Evolutionary conservation across 2,329 filamentous ascomycete genomes (phyloP).

Genomic region (Zymoseptoria crescenta): DNA sequence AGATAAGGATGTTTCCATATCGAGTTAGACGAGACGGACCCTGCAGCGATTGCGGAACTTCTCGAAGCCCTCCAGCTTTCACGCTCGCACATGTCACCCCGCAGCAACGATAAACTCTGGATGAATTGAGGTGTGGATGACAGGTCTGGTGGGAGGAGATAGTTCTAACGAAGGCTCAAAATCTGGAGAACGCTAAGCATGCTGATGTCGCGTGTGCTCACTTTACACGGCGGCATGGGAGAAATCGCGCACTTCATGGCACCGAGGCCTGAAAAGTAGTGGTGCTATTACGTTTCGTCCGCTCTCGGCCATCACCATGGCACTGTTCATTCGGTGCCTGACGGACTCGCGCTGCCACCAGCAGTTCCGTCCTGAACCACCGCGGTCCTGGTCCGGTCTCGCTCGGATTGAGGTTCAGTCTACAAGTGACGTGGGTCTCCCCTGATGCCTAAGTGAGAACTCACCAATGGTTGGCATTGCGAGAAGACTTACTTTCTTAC

Average conservation of each 20-base stretch:
- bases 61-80: not conserved
- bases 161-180: not conserved
- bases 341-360: not conserved
- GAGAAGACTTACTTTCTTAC: not conserved
- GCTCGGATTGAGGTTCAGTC: not conserved
- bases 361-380: not conserved
- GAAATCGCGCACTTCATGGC: not conserved
- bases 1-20: not conserved
- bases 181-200: not conserved
- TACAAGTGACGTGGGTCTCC: not conserved
- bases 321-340: not conserved
- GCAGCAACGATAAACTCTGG: not conserved
- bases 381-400: not conserved
- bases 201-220: not conserved
- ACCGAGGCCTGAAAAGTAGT: not conserved
- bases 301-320: not conserved
- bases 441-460: not conserved
- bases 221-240: not conserved
- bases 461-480: not conserved
- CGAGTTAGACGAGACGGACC: not conserved
- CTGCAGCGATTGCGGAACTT: not conserved
- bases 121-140: not conserved
- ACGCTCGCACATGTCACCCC: not conserved
- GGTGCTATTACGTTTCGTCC: not conserved
- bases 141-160: not conserved